A percentile compares a stretch with the other conserved stretches of the same genome.
Evolutionary conservation across 805 yeast genomes (phyloP).

Genomic region (Nakazawaea ishiwadae): DNA sequence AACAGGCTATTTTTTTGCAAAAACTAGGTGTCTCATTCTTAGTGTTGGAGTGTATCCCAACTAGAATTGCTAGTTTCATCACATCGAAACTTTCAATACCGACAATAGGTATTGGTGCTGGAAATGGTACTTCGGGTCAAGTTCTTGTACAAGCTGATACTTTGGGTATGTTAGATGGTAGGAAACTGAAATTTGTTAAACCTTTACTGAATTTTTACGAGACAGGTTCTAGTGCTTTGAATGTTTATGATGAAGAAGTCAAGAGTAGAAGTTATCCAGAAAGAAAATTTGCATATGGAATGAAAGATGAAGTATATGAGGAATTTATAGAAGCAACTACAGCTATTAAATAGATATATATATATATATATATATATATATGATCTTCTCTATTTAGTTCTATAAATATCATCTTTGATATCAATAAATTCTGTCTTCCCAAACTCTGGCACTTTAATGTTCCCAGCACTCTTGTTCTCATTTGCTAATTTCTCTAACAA

Average conservation of each 20-base stretch:
- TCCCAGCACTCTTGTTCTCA: slow-evolving; percentile 24
- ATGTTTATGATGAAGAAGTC: slow-evolving; percentile 58
- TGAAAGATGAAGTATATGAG: slow-evolving; percentile 57
- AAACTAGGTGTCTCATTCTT: slow-evolving; percentile 72
- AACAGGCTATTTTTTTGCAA: slow-evolving; percentile 68
- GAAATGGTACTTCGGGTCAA: slow-evolving; percentile 78
- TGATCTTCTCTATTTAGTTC: slow-evolving; percentile 2
- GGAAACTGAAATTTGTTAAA: slow-evolving; percentile 71
- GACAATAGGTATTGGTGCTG: slow-evolving; percentile 96
- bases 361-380: slow-evolving; percentile 2
- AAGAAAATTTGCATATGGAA: slow-evolving; percentile 57
- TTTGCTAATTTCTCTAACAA: slow-evolving; percentile 48
- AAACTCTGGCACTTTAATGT: slow-evolving; percentile 63
- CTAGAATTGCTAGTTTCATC: slow-evolving; percentile 57
- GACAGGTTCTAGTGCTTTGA: slow-evolving; percentile 46
- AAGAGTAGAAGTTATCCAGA: slow-evolving; percentile 53
- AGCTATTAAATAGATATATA: slow-evolving; percentile 8
- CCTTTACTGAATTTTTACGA: slow-evolving; percentile 51
- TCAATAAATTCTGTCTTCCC: slow-evolving; percentile 66
- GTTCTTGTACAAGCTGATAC: slow-evolving; percentile 84
- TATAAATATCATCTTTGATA: slow-evolving; percentile 18
- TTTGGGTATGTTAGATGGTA: slow-evolving; percentile 65
- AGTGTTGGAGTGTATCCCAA: slow-evolving; percentile 85
- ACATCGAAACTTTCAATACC: slow-evolving; percentile 63
- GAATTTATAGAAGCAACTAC: slow-evolving; percentile 31